A percentile compares a stretch with the other conserved stretches of the same genome.
Conservation (phyloP, 495 filamentous ascomycete species). For the Podospora tetraspora region DNA sequence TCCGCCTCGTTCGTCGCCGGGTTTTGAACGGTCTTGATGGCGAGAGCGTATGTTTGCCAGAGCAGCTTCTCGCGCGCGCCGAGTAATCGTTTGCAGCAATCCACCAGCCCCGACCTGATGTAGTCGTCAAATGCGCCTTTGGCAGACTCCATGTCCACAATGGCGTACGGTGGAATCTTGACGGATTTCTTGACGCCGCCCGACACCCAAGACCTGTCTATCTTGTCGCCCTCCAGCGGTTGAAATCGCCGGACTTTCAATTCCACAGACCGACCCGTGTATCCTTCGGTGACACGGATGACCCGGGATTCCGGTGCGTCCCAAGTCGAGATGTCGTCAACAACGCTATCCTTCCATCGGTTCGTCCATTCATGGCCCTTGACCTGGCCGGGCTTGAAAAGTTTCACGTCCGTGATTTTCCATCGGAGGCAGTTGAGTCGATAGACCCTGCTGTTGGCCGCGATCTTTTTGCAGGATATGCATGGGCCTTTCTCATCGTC, state of each 20-base stretch:
- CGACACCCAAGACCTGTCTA: conserved; percentile 43
- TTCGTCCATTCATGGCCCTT: conserved; percentile 49
- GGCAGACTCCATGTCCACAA: conserved; percentile 44
- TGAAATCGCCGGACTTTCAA: conserved; percentile 44
- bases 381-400: conserved; percentile 48
- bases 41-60: conserved; percentile 39
- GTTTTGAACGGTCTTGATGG: conserved; percentile 32
- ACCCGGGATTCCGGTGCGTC: conserved; percentile 34
- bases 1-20: conserved; percentile 28
- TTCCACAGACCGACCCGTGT: conserved; percentile 36
- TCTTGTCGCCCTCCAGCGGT: conserved; percentile 43
- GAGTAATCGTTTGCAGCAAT: conserved; percentile 39
- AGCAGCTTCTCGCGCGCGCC: conserved; percentile 35
- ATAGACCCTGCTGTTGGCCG: conserved; percentile 35
- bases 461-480: conserved; percentile 43
- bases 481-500: conserved; percentile 40
- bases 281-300: conserved; percentile 45
- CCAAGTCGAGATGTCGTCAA: conserved; percentile 48
- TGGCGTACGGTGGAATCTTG: conserved; percentile 42
- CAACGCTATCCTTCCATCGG: conserved; percentile 45
- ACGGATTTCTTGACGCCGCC: conserved; percentile 32
- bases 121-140: conserved; percentile 39
- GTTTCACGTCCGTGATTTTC: conserved; percentile 48
- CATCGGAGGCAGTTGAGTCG: conserved; percentile 45
- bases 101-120: conserved; percentile 35